Evolutionary conservation across 139 green algal genomes (phyloP), one percentile per base, ranked within the genome.

Genomic region (Yamagishiella unicocca): DNA sequence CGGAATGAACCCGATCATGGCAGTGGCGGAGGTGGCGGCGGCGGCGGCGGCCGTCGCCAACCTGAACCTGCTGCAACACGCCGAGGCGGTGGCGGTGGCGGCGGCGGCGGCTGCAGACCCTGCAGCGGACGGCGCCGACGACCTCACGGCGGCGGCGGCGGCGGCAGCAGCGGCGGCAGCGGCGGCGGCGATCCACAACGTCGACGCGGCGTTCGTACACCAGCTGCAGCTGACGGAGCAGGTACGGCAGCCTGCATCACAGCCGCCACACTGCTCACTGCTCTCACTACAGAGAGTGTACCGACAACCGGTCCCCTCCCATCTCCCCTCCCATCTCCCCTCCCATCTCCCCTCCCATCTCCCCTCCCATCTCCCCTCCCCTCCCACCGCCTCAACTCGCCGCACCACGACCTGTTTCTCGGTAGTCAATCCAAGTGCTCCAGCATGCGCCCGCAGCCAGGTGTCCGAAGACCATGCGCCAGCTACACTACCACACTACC

Each of bases 191-290:
- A 3, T 40, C 5, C 31, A 58, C 3, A 40, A 73, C 42, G 42
- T 61, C 1, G 62, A 85, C 8, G 81, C 31, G n/a, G 62, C 33
- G 31, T 78, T 87, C 37, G 81, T 53, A 25, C 64, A 79, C 22
- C 81, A 87, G 67, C 66, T 87, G 64, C 64, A 87, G 45, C 45
- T 87, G 2, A 79, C 81, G 43, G 64, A 87, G 67, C 81, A 87
- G 81, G 79, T 85, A 72, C 31, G 64, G n/a, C 58, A 67, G 27
- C 58, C 17, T 67, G 58, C 6, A n/a, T n/a, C n/a, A n/a, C n/a
- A n/a, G n/a, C n/a, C n/a, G n/a, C n/a, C n/a, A n/a, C n/a, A n/a
- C n/a, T n/a, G n/a, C n/a, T n/a, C n/a, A n/a, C n/a, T n/a, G n/a
- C 50, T 58, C 12, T 17, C 50, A 58, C 12, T 58, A 58, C 50